Percentiles rank a stretch among this genome's conserved stretches.
Evolutionary conservation across 2,329 filamentous ascomycete genomes (phyloP).

Genomic region (Aureobasidium namibiae): DNA sequence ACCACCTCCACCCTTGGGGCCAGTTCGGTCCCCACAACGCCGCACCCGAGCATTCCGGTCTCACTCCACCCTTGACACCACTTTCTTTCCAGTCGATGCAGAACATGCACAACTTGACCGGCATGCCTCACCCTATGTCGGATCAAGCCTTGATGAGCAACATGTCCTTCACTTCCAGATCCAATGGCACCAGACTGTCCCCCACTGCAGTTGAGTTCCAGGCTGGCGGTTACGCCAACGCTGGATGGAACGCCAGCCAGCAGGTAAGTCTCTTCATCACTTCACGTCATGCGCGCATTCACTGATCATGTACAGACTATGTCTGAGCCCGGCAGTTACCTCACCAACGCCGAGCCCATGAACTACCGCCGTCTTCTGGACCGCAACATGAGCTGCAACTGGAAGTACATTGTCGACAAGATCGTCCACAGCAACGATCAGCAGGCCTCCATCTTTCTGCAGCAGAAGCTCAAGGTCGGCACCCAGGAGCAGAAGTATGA

Average conservation of each 20-base stretch:
- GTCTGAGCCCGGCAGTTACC: slow-evolving; percentile 51
- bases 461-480: slow-evolving; percentile 97
- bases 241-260: slow-evolving; percentile 29
- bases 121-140: slow-evolving; percentile 15
- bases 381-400: slow-evolving; percentile 94
- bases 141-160: slow-evolving; percentile 13
- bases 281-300: background rate
- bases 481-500: slow-evolving; percentile 94
- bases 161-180: slow-evolving; percentile 20
- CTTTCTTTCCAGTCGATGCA: slow-evolving; percentile 20
- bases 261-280: slow-evolving; percentile 12
- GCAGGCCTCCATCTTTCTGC: slow-evolving; percentile 95
- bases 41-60: slow-evolving; percentile 14
- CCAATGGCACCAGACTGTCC: slow-evolving; percentile 35
- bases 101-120: slow-evolving; percentile 7
- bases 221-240: slow-evolving; percentile 19
- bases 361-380: slow-evolving; percentile 95
- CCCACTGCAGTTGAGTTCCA: slow-evolving; percentile 40
- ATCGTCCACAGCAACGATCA: slow-evolving; percentile 99
- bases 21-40: background rate
- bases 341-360: slow-evolving; percentile 80
- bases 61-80: slow-evolving; percentile 24
- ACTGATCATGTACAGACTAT: slow-evolving; percentile 16
- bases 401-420: slow-evolving; percentile 99
- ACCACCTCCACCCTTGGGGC: slow-evolving; percentile 26